phyloP scores from a whole-genome alignment of 2,329 filamentous ascomycete genomes.

The Boeremia exigua region DNA sequence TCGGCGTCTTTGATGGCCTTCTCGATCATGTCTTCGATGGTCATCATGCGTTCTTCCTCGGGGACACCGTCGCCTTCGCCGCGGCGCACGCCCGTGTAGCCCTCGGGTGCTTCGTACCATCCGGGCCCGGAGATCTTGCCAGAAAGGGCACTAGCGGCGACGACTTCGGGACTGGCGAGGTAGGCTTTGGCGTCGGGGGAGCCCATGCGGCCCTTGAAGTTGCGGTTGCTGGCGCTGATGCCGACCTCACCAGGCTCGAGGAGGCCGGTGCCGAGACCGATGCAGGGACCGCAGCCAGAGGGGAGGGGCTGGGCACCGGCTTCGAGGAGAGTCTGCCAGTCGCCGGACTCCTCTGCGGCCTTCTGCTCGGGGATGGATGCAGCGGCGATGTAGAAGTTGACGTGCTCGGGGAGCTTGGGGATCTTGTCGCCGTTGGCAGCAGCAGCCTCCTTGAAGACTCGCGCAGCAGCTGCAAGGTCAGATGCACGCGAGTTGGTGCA shows the following conservation, averaged over 20 bases:
- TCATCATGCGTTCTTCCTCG: slow-evolving; percentile 69
- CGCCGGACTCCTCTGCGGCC: slow-evolving; percentile 77
- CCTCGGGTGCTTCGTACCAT: slow-evolving; percentile 75
- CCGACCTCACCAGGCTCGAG: slow-evolving; percentile 86
- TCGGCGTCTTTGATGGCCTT: slow-evolving; percentile 75
- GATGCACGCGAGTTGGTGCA: slow-evolving; percentile 88
- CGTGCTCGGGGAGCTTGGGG: slow-evolving; percentile 74
- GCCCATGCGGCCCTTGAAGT: slow-evolving; percentile 93
- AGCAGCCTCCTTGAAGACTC: slow-evolving; percentile 82
- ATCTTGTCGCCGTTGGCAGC: slow-evolving; percentile 63
- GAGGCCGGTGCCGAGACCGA: slow-evolving; percentile 80
- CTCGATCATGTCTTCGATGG: slow-evolving; percentile 73
- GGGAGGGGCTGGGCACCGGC: slow-evolving; percentile 78
- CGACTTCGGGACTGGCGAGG: slow-evolving; percentile 86
- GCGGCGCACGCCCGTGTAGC: slow-evolving; percentile 69
- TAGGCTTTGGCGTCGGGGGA: slow-evolving; percentile 80
- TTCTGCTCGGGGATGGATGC: slow-evolving; percentile 80
- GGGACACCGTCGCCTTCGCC: slow-evolving; percentile 74
- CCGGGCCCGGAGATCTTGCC: slow-evolving; percentile 78
- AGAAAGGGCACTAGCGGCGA: slow-evolving; percentile 83
- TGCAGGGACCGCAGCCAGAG: slow-evolving; percentile 82
- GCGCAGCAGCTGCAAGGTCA: slow-evolving; percentile 81
- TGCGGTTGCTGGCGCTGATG: slow-evolving; percentile 82
- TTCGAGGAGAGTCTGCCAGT: slow-evolving; percentile 83
- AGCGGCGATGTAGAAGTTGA: slow-evolving; percentile 88